A percentile compares a stretch with the other conserved stretches of the same genome.
Conservation (phyloP, 1,139 yeast species). For the Yamadazyma triangularis region DNA sequence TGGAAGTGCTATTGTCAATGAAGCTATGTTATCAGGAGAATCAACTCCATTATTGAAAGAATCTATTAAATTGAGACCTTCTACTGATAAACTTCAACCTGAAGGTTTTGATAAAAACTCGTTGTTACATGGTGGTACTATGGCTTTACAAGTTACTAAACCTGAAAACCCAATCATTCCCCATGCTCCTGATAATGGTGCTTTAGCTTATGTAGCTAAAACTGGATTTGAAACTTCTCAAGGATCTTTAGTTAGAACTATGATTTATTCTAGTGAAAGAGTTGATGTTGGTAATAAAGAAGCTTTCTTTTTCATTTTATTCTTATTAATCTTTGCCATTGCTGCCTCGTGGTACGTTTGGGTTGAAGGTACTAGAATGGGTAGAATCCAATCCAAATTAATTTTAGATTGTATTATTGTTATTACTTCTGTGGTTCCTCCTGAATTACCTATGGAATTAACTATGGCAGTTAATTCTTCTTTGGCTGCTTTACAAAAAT, state of each 20-base stretch:
- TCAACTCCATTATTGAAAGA: conserved; percentile 95
- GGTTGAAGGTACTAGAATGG: conserved; percentile 96
- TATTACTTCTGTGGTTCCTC: conserved; percentile 97
- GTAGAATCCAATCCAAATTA: conserved; percentile 89
- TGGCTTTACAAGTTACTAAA: conserved; percentile 84
- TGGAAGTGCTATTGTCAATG: conserved; percentile 91
- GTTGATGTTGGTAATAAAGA: conserved; percentile 95
- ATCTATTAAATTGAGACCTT: conserved; percentile 80
- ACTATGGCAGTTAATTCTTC: conserved; percentile 97
- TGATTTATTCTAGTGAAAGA: conserved; percentile 96
- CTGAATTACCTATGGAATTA: conserved; percentile 98
- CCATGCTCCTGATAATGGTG: conserved; percentile 85
- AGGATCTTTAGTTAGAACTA: conserved; percentile 95
- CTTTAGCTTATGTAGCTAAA: conserved; percentile 82
- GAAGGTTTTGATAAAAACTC: conserved; percentile 90
- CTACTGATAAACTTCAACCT: conserved; percentile 58
- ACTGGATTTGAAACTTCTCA: conserved; percentile 98
- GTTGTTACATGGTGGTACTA: conserved; percentile 92
- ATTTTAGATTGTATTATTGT: conserved; percentile 93
- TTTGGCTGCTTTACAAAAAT: conserved; percentile 79
- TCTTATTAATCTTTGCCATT: conserved; percentile 84
- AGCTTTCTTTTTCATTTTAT: conserved; percentile 86
- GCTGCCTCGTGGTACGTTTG: conserved; percentile 98
- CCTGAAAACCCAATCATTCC: conserved; percentile 51
- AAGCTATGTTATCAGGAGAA: conserved; percentile 98